Evolutionary conservation across 306 rosid genomes (phyloP).

Genomic region (Leucaena leucocephala): DNA sequence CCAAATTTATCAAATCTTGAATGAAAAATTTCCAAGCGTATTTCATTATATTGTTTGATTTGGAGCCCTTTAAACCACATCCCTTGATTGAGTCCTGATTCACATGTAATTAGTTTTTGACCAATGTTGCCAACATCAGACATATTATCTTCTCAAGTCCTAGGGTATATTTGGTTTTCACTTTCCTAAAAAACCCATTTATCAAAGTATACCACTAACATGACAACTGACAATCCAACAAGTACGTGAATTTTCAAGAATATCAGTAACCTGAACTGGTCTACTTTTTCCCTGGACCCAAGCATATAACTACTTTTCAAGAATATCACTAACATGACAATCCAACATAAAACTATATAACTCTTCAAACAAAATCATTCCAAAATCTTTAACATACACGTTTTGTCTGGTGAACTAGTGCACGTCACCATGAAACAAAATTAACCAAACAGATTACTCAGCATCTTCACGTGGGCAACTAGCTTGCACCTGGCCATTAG

Average conservation of each 20-base stretch:
- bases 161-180: no score
- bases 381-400: conserved; percentile 45
- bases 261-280: no score
- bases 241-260: conserved; percentile 20
- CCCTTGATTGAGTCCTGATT: neutral
- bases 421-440: conserved; percentile 32
- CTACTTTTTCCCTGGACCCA: no score
- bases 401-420: conserved; percentile 24
- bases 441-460: conserved; percentile 26
- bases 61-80: neutral
- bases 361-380: conserved; percentile 40
- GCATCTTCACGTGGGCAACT: conserved; percentile 14
- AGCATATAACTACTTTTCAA: neutral
- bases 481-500: conserved; percentile 36
- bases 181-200: no score
- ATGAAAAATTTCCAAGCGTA: neutral
- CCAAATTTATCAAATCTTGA: neutral
- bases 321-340: neutral
- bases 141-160: neutral
- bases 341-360: conserved; percentile 21
- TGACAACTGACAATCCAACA: conserved; percentile 30
- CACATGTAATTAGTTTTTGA: neutral
- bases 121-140: neutral
- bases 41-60: neutral
- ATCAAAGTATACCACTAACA: neutral